Evolutionary conservation across 257 asterid genomes (phyloP), one percentile per base, ranked within the genome.

Genomic region (Agastache rugosa): DNA sequence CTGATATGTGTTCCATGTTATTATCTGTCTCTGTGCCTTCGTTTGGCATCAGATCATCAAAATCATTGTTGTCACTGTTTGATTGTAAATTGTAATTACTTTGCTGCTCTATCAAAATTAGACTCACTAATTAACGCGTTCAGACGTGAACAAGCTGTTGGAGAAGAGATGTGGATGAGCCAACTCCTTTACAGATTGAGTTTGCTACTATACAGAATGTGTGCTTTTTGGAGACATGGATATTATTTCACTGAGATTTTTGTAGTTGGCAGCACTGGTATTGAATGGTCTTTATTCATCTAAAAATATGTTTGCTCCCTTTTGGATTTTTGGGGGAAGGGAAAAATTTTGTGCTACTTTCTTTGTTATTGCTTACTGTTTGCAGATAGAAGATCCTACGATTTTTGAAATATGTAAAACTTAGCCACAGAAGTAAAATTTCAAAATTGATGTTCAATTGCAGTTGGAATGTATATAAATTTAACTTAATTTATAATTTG

Each of bases 101-200:
- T 17, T 11, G 54, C 12, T 63, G 48, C 55, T 51, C 58, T 65
- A 44, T 25, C 16, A 44, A 45, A 66, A 17, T 8, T 8, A 1
- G 16, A 42, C 37, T 65, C 71, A 44, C 22, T 42, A 17, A 9
- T 45, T 45, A 6, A 8, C 35, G 15, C 8, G 12, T 15, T 45
- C 69, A 39, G 53, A 11, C 9, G 8, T n/a, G 41, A 11, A 25
- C 72, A 20, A 71, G 47, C 11, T 25, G 76, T 59, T 59, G n/a
- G 22, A 45, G 50, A 72, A 60, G 77, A 71, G 53, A 59, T 16
- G 31, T 11, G 56, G 66, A 55, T 8, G 67, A 55, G 16, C 41
- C 60, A 25, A 4, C 34, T 42, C 31, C 22, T 20, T 19, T 41
- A 8, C 7, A 12, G 70, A 19, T 22, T 39, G 12, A 20, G 55